Conservation (phyloP, 805 yeast genomes). For the Ogataea wickerhamii region DNA sequence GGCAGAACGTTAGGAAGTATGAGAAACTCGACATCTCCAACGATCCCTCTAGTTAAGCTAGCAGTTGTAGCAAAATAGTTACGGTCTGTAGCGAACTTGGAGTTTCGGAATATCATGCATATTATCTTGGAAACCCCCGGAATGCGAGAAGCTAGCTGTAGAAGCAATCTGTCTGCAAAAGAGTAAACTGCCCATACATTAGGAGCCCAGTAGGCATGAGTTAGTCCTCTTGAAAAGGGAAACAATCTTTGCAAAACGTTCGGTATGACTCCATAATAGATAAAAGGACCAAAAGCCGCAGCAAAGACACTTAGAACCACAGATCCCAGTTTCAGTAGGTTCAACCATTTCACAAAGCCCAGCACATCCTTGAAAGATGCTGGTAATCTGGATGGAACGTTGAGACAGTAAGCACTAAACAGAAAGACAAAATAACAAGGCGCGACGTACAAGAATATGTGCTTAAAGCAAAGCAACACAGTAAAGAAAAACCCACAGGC, state of each 20-base stretch:
- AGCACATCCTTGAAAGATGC: slow-evolving; percentile 18
- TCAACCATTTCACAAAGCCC: slow-evolving; percentile 45
- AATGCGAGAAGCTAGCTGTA: slow-evolving; percentile 39
- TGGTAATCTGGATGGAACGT: slow-evolving; percentile 30
- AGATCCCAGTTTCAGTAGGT: slow-evolving; percentile 57
- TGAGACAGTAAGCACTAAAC: slow-evolving; percentile 67
- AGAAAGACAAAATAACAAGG: slow-evolving; percentile 88
- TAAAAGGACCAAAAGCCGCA: slow-evolving; percentile 77
- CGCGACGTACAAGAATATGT: slow-evolving; percentile 86
- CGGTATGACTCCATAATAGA: slow-evolving; percentile 55
- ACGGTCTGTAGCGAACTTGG: slow-evolving; percentile 1
- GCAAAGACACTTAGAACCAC: slow-evolving; percentile 60
- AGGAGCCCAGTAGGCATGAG: slow-evolving; percentile 99
- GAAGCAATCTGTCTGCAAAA: slow-evolving; percentile 66
- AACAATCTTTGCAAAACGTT: slow-evolving; percentile 69
- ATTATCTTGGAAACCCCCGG: slow-evolving; percentile 45
- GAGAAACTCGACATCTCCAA: slow-evolving; percentile 83
- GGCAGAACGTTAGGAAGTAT: slow-evolving; percentile 82
- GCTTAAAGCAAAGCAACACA: slow-evolving; percentile 84
- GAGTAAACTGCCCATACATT: slow-evolving; percentile 96
- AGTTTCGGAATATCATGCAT: slow-evolving; percentile 15
- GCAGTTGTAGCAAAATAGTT: slow-evolving; percentile 20
- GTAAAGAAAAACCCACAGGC: slow-evolving; percentile 69
- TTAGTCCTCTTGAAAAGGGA: slow-evolving; percentile 91
- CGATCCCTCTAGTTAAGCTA: slow-evolving; percentile 71